Conservation (phyloP, 768 basidiomycete genomes). For the Lepiota brunneoincarnata region DNA sequence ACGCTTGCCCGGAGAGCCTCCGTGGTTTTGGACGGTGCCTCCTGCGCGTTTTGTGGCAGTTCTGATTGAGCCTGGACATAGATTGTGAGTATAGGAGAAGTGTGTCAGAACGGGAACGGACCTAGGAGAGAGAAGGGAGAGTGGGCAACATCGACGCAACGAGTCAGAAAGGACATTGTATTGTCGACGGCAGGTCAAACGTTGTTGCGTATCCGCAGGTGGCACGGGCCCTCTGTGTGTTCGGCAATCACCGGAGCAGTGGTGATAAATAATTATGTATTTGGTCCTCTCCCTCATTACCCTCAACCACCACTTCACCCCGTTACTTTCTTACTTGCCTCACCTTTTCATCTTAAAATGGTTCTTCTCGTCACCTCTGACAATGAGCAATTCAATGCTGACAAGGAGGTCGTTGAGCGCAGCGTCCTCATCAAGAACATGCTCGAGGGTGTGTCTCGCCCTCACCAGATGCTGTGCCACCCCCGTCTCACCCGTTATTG, state of each 20-base stretch:
- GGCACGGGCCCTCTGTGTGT: slow-evolving; percentile 17
- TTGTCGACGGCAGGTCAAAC: slow-evolving; percentile 19
- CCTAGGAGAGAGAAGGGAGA: slow-evolving; percentile 53
- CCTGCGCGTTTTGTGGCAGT: slow-evolving; percentile 97
- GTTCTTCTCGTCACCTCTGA: slow-evolving; percentile 92
- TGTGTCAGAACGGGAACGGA: slow-evolving; percentile 17
- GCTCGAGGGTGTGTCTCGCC: slow-evolving; percentile 78
- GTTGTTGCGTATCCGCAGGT: no score
- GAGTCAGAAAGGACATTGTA: slow-evolving; percentile 49
- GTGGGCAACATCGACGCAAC: slow-evolving; percentile 31
- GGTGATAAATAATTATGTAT: background rate
- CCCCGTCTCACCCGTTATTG: slow-evolving; percentile 12
- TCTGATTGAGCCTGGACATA: slow-evolving; percentile 57
- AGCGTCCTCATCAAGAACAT: slow-evolving; percentile 98
- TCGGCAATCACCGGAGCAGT: slow-evolving; percentile 38
- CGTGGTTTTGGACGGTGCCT: slow-evolving; percentile 89
- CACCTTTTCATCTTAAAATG: slow-evolving; percentile 41
- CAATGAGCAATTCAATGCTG: slow-evolving; percentile 90
- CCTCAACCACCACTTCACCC: slow-evolving; percentile 18
- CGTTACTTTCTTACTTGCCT: slow-evolving; percentile 11
- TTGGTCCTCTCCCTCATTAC: slow-evolving; percentile 15
- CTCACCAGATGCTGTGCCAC: slow-evolving; percentile 9
- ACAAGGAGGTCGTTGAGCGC: slow-evolving; percentile 93
- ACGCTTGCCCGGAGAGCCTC: slow-evolving; percentile 90
- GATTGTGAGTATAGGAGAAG: slow-evolving; percentile 1